phyloP scores from a whole-genome alignment of 345 rosid species.

The Pugionium cornutum region DNA sequence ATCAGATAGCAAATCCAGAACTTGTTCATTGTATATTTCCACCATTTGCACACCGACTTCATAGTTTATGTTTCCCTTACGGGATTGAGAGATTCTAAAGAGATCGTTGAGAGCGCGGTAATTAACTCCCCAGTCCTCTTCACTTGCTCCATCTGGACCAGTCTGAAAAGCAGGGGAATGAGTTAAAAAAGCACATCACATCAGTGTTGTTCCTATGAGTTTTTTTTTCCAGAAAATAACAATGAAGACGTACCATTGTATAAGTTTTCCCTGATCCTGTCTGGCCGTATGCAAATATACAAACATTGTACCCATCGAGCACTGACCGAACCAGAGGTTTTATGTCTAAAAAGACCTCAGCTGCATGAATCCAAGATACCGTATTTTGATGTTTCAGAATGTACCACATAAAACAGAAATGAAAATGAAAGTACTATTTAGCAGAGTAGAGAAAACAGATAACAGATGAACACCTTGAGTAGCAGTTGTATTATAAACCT shows the following conservation, averaged over 20 bases:
- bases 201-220: slow-evolving; percentile 17
- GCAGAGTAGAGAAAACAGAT: neutral
- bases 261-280: slow-evolving; percentile 96
- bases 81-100: slow-evolving; percentile 61
- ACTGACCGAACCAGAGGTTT: slow-evolving; percentile 74
- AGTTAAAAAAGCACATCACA: neutral
- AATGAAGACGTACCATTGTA: slow-evolving; percentile 63
- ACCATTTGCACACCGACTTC: slow-evolving; percentile 83
- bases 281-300: slow-evolving; percentile 99
- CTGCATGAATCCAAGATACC: slow-evolving; percentile 49
- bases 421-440: slow-evolving; percentile 7
- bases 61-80: slow-evolving; percentile 54
- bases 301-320: slow-evolving; percentile 84
- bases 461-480: slow-evolving; percentile 68
- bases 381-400: neutral
- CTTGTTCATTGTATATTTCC: slow-evolving; percentile 93
- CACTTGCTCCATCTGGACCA: slow-evolving; percentile 64
- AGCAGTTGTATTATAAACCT: slow-evolving; percentile 65
- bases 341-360: slow-evolving; percentile 69
- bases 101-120: slow-evolving; percentile 82
- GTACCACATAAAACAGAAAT: neutral
- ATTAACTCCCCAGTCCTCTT: slow-evolving; percentile 90
- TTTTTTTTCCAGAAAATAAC: neutral
- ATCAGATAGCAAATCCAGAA: slow-evolving; percentile 64
- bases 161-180: slow-evolving; percentile 44